Percentiles rank a stretch among this genome's conserved stretches.
These are phyloP conservation scores for Aspergillus niger DNA, from an alignment of 2,329 filamentous ascomycete species.

Conservation along the genomic window DNA sequence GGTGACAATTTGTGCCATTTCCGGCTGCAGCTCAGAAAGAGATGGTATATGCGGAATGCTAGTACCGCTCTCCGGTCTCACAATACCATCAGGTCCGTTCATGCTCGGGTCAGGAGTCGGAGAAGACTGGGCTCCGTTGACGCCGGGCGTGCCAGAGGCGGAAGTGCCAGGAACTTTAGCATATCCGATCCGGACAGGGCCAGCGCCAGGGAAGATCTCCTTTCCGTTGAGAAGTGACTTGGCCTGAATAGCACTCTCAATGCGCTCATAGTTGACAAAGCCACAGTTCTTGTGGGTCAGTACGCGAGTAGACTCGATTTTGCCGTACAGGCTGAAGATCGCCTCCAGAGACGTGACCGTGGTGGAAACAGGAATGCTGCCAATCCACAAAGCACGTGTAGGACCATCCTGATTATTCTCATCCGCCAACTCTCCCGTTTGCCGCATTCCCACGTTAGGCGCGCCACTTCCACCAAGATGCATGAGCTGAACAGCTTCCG, in stretches of 20 bases:
- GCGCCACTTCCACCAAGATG: conserved; percentile 54
- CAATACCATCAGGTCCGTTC: conserved; percentile 31
- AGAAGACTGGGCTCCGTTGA: conserved; percentile 83
- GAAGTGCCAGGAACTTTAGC: conserved; percentile 92
- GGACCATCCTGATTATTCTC: conserved; percentile 83
- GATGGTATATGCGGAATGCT: conserved; percentile 63
- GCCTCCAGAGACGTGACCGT: conserved; percentile 92
- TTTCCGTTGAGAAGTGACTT: conserved; percentile 89
- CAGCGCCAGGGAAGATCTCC: conserved; percentile 96
- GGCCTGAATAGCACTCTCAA: conserved; percentile 88
- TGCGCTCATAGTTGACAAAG: conserved; percentile 93
- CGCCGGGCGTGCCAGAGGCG: conserved; percentile 75
- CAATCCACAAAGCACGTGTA: conserved; percentile 92
- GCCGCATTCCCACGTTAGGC: conserved; percentile 63
- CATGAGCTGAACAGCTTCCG: conserved; percentile 80
- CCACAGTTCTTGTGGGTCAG: conserved; percentile 98
- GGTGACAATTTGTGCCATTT: conserved; percentile 82
- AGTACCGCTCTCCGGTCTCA: conserved; percentile 36
- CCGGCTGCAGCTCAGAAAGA: conserved; percentile 73
- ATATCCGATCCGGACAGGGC: conserved; percentile 93
- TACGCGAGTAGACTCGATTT: conserved; percentile 87
- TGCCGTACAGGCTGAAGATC: conserved; percentile 91
- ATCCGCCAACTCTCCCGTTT: conserved; percentile 66
- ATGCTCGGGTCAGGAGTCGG: conserved; percentile 84
- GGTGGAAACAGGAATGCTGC: conserved; percentile 94